A percentile compares a stretch with the other conserved stretches of the same genome.
Evolutionary conservation across 192 early-diverging fungal species (phyloP).

Genomic region (Haplosporangium gracile): DNA sequence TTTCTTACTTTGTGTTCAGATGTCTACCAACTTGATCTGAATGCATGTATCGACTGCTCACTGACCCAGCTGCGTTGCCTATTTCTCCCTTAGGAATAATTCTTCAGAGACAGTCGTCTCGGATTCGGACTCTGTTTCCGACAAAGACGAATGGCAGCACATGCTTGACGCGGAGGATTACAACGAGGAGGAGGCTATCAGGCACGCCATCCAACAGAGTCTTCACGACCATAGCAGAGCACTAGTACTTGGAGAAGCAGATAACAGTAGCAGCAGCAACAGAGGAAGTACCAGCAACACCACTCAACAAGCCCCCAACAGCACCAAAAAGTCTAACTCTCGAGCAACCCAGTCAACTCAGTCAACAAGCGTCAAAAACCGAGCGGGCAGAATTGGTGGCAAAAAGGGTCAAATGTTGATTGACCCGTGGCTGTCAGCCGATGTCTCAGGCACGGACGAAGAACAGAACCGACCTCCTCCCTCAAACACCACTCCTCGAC

Average conservation of each 20-base stretch:
- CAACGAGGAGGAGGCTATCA: slow-evolving; percentile 2
- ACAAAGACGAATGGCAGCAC: slow-evolving; percentile 3
- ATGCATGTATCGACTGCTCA: background rate
- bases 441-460: background rate
- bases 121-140: slow-evolving; percentile 1
- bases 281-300: background rate
- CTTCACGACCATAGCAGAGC: background rate
- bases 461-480: background rate
- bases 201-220: background rate
- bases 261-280: background rate
- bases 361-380: background rate
- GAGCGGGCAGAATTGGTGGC: slow-evolving; percentile 36
- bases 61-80: background rate
- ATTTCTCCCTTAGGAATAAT: background rate
- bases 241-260: background rate
- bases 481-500: background rate
- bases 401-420: slow-evolving; percentile 31
- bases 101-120: background rate
- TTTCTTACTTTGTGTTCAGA: background rate
- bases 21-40: background rate
- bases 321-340: background rate
- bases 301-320: background rate
- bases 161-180: slow-evolving; percentile 7
- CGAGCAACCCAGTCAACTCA: background rate
- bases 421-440: slow-evolving; percentile 42